Evolutionary conservation across 1,284 basidiomycete species (phyloP).

Genomic region (Microbotryum saponariae): DNA sequence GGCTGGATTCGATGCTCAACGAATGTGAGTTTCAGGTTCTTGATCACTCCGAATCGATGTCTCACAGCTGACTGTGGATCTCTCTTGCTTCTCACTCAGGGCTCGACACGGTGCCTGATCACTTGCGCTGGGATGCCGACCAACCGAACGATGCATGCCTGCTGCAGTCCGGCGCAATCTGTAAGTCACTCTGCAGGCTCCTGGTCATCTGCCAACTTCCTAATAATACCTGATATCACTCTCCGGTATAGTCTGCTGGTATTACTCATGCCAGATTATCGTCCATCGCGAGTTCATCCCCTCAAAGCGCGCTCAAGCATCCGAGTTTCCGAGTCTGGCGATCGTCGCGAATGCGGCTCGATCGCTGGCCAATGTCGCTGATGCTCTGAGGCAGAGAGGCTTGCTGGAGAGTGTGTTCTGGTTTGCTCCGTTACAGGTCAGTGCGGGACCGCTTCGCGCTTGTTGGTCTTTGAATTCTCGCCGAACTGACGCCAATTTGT

Average conservation of each 20-base stretch:
- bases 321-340: conserved; percentile 36
- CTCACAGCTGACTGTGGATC: not conserved
- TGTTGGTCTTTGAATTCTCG: not conserved
- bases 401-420: conserved; percentile 7
- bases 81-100: not conserved
- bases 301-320: conserved; percentile 20
- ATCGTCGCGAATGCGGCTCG: conserved; percentile 34
- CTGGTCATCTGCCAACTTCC: no score
- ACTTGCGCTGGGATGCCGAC: conserved; percentile 14
- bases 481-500: not conserved
- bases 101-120: conserved; percentile 18
- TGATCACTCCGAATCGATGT: not conserved
- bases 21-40: not conserved
- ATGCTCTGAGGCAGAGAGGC: conserved; percentile 9
- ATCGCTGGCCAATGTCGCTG: conserved; percentile 27
- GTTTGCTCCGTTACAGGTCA: conserved; percentile 18
- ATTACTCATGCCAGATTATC: conserved; percentile 16
- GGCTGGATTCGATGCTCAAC: conserved; percentile 9
- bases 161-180: not conserved
- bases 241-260: no score
- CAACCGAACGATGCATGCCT: not conserved
- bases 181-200: not conserved
- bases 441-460: not conserved
- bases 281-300: conserved; percentile 31
- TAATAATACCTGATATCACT: no score